These are phyloP conservation scores for Scheffersomyces lignosus DNA, from an alignment of 805 yeast species.

Conservation along the genomic window DNA sequence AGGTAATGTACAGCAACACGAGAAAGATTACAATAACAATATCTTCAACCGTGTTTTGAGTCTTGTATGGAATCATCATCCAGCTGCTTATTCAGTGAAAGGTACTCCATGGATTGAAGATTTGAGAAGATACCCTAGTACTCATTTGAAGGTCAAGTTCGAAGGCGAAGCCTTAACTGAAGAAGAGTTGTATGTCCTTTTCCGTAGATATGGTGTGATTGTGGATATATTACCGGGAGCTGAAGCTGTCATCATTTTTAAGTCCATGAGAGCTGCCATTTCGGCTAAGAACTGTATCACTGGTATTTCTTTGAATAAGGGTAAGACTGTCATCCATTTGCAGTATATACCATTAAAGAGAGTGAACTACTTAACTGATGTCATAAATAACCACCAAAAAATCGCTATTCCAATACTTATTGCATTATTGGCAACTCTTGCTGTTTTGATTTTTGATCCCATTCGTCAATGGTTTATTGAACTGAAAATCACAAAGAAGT, in stretches of 20 bases:
- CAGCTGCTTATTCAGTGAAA: conserved; percentile 68
- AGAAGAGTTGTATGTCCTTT: conserved; percentile 75
- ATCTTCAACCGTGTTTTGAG: conserved; percentile 9
- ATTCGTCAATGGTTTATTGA: conserved; percentile 79
- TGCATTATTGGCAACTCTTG: conserved; percentile 76
- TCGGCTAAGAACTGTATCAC: conserved; percentile 90
- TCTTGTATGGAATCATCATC: conserved; percentile 27
- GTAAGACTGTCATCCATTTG: conserved; percentile 64
- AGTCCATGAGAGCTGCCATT: conserved; percentile 64
- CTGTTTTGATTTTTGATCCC: conserved; percentile 90
- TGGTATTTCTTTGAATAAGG: conserved; percentile 60
- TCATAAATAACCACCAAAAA: conserved; percentile 73
- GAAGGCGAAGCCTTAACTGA: conserved; percentile 78
- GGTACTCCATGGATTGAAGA: conserved; percentile 98
- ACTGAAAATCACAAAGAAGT: conserved; percentile 65
- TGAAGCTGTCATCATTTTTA: conserved; percentile 57
- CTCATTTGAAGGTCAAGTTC: conserved; percentile 61
- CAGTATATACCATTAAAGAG: conserved; percentile 62
- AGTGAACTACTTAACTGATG: conserved; percentile 53
- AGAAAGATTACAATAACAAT: conserved; percentile 8
- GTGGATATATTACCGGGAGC: conserved; percentile 63
- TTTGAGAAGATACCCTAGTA: conserved; percentile 71
- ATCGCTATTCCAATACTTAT: conserved; percentile 78
- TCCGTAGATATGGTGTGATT: conserved; percentile 86
- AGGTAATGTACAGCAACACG: conserved; percentile 37